A percentile compares a stretch with the other conserved stretches of the same genome.
Conservation (phyloP, 1,284 basidiomycete species). For the Fomitopsis betulina region DNA sequence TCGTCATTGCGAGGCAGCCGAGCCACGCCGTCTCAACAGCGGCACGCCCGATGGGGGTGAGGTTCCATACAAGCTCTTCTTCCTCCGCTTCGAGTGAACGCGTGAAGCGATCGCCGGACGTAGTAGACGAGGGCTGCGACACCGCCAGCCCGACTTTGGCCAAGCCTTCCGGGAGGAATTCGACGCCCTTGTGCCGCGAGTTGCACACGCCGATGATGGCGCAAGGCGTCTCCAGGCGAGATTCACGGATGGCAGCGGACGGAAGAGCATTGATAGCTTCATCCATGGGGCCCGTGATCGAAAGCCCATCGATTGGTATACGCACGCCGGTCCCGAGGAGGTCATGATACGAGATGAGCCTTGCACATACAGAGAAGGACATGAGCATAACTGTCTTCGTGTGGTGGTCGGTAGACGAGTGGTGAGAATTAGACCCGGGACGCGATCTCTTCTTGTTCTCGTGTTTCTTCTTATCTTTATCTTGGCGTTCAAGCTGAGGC, state of each 20-base stretch:
- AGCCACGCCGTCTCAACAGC: slow-evolving; percentile 81
- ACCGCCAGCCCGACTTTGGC: slow-evolving; percentile 59
- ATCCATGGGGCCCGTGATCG: slow-evolving; percentile 55
- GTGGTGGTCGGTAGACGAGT: slow-evolving; percentile 31
- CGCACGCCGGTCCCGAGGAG: slow-evolving; percentile 67
- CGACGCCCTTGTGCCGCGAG: slow-evolving; percentile 58
- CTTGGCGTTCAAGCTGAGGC: slow-evolving; percentile 34
- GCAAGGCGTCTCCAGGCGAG: slow-evolving; percentile 28
- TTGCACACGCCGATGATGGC: slow-evolving; percentile 59
- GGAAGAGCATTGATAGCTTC: slow-evolving; percentile 48
- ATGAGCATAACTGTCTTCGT: slow-evolving; percentile 43
- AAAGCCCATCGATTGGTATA: slow-evolving; percentile 64
- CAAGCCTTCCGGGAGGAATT: slow-evolving; percentile 67
- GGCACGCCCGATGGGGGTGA: slow-evolving; percentile 71
- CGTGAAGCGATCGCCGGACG: slow-evolving; percentile 16
- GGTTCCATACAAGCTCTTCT: slow-evolving; percentile 34
- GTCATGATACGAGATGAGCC: slow-evolving; percentile 63
- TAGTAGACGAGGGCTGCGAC: slow-evolving; percentile 14
- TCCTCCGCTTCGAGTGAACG: slow-evolving; percentile 30
- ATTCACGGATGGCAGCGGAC: slow-evolving; percentile 26
- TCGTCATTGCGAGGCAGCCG: slow-evolving; percentile 71
- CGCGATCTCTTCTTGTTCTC: slow-evolving; percentile 32
- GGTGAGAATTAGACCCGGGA: slow-evolving; percentile 20
- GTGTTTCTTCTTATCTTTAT: slow-evolving; percentile 26
- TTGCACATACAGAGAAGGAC: slow-evolving; percentile 64